A percentile compares a stretch with the other conserved stretches of the same genome.
phyloP scores from a whole-genome alignment of 495 filamentous ascomycete species.

The Tetracladium marchalianum region DNA sequence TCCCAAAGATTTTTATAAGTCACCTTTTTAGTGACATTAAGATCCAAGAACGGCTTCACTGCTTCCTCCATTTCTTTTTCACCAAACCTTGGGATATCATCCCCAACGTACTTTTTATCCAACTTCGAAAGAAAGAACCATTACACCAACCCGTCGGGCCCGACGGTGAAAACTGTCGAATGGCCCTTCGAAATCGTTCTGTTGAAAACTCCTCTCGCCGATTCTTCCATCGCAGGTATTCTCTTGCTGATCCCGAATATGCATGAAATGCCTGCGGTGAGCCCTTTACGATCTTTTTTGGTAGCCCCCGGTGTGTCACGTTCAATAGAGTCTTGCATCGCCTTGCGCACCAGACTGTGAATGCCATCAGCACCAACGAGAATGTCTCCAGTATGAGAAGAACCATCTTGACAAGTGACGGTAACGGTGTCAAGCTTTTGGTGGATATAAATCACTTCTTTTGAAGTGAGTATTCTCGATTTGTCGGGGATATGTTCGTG shows the following conservation, averaged over 20 bases:
- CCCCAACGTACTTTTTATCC: slow-evolving; percentile 25
- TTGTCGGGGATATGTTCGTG: background rate
- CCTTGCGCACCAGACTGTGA: slow-evolving; percentile 32
- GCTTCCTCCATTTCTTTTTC: slow-evolving; percentile 24
- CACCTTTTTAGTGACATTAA: slow-evolving; percentile 21
- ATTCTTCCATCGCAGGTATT: background rate
- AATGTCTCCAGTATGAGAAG: slow-evolving; percentile 30
- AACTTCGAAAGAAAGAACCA: slow-evolving; percentile 33
- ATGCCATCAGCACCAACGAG: slow-evolving; percentile 46
- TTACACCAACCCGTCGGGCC: slow-evolving; percentile 11
- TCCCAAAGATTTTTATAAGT: slow-evolving; percentile 30
- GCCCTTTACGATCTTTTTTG: no score
- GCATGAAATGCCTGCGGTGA: slow-evolving; percentile 19
- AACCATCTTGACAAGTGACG: slow-evolving; percentile 32
- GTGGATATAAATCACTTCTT: background rate
- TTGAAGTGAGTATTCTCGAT: background rate
- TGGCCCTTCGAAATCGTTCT: no score
- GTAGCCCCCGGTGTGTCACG: no score
- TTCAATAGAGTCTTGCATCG: slow-evolving; percentile 29
- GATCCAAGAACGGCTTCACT: slow-evolving; percentile 20
- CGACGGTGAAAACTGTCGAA: no score
- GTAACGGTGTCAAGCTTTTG: slow-evolving; percentile 12
- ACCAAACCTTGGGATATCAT: slow-evolving; percentile 28
- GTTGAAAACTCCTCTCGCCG: slow-evolving; percentile 7
- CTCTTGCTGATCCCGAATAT: slow-evolving; percentile 15